phyloP scores from a whole-genome alignment of 73 alveolate genomes.

The Stentor roeselii region DNA sequence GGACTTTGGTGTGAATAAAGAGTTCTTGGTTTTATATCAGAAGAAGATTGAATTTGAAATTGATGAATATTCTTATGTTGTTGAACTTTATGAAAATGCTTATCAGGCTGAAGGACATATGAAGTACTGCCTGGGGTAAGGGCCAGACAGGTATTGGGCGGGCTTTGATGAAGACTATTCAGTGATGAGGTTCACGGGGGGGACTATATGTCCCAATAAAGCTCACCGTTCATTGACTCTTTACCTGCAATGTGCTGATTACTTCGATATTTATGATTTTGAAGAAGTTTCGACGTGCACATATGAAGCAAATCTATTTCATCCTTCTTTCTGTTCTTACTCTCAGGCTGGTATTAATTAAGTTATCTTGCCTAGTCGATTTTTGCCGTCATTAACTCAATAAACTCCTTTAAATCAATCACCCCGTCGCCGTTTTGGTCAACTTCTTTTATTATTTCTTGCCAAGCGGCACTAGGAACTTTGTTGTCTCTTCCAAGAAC shows the following conservation, averaged over 20 bases:
- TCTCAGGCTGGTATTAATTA: too few relatives aligned
- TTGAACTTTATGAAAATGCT: not conserved
- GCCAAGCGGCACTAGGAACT: constrained; percentile 36
- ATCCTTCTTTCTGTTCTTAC: not conserved
- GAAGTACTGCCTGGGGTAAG: not conserved
- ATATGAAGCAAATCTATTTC: not conserved
- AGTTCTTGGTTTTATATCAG: not conserved
- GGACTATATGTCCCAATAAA: not conserved
- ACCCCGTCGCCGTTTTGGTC: constrained; percentile 56
- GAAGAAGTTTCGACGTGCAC: not conserved
- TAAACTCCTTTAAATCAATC: constrained; percentile 49
- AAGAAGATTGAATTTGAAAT: not conserved
- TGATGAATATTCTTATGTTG: not conserved
- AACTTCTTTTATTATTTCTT: constrained; percentile 42
- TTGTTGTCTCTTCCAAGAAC: not conserved
- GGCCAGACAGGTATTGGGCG: not conserved
- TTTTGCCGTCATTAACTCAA: constrained; percentile 43
- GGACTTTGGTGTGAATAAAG: constrained; percentile 11
- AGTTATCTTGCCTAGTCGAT: too few relatives aligned
- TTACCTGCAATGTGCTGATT: not conserved
- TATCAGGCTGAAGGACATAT: not conserved
- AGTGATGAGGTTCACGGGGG: constrained; percentile 7
- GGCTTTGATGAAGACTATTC: constrained; percentile 15
- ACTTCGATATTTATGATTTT: not conserved
- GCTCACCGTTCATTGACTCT: not conserved